Percentiles rank a stretch among this genome's conserved stretches.
Evolutionary conservation across 352 stramenopile genomes (phyloP).

Genomic region (Phytophthora tentaculata): DNA sequence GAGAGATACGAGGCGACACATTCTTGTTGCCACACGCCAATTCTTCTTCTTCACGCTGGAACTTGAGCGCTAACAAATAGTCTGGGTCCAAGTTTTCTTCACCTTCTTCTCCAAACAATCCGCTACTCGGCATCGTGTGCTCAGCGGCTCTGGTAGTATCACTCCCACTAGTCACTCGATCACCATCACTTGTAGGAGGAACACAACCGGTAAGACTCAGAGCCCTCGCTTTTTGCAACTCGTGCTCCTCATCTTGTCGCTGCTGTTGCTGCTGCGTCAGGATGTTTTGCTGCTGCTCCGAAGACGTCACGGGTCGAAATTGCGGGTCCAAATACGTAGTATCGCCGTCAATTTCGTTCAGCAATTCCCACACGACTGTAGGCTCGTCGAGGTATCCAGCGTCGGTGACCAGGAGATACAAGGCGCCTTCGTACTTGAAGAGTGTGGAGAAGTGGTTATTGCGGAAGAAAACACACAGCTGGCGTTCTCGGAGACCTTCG

Average conservation of each 20-base stretch:
- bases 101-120: constrained; percentile 21
- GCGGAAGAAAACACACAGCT: constrained; percentile 97
- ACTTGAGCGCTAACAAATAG: constrained; percentile 70
- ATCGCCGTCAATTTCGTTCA: constrained; percentile 92
- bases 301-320: constrained; percentile 71
- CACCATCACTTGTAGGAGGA: constrained; percentile 1
- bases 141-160: constrained; percentile 21
- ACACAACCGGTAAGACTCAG: constrained; percentile 18
- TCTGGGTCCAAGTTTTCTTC: constrained; percentile 55
- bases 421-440: constrained; percentile 93
- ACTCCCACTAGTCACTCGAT: constrained; percentile 1
- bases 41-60: constrained; percentile 84
- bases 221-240: constrained; percentile 26
- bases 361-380: constrained; percentile 94
- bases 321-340: constrained; percentile 76
- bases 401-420: constrained; percentile 98
- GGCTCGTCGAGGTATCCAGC: constrained; percentile 95
- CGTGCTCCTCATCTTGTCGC: constrained; percentile 30
- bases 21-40: constrained; percentile 31
- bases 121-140: constrained; percentile 18
- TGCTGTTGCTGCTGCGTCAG: constrained; percentile 65
- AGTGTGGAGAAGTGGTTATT: constrained; percentile 99
- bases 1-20: constrained; percentile 21
- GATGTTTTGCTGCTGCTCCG: constrained; percentile 73
- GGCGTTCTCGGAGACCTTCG: constrained; percentile 88